Conservation (phyloP, 2,329 filamentous ascomycete genomes). For the Neophaeococcomyces mojaviensis region DNA sequence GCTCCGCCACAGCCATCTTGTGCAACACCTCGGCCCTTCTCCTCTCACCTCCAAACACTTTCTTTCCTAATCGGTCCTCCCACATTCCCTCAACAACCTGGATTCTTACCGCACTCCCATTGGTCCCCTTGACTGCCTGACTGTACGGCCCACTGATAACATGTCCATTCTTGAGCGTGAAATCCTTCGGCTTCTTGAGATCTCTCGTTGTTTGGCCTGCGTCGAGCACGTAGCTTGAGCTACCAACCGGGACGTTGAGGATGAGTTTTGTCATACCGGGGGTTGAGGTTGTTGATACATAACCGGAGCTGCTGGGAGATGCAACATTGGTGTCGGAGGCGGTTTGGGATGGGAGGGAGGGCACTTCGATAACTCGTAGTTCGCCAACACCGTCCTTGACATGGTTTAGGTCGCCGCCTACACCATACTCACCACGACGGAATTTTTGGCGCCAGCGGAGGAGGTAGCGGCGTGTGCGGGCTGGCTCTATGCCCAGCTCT, state of each 20-base stretch:
- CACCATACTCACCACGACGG: constrained; percentile 65
- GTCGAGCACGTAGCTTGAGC: constrained; percentile 47
- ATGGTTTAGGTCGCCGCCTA: constrained; percentile 72
- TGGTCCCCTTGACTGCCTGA: constrained; percentile 55
- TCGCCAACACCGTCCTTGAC: constrained; percentile 59
- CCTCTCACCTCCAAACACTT: constrained; percentile 95
- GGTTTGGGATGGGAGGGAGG: constrained; percentile 30
- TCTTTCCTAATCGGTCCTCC: constrained; percentile 78
- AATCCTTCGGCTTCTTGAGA: constrained; percentile 52
- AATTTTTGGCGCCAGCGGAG: constrained; percentile 83
- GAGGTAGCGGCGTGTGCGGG: constrained; percentile 74
- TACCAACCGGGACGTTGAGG: constrained; percentile 51
- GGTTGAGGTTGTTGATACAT: constrained; percentile 45
- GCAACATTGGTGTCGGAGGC: no score
- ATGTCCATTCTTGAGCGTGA: constrained; percentile 60
- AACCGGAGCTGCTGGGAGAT: constrained; percentile 17
- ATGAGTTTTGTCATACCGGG: constrained; percentile 51
- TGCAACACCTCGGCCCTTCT: constrained; percentile 77
- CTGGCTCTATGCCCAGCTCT: constrained; percentile 77
- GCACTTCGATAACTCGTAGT: constrained; percentile 51
- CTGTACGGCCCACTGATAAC: constrained; percentile 70
- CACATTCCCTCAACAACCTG: constrained; percentile 79
- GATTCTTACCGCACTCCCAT: constrained; percentile 57
- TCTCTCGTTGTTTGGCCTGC: constrained; percentile 34
- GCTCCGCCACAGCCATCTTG: constrained; percentile 73